Conservation (phyloP, 1,284 basidiomycete genomes). For the Trametes hirsuta region DNA sequence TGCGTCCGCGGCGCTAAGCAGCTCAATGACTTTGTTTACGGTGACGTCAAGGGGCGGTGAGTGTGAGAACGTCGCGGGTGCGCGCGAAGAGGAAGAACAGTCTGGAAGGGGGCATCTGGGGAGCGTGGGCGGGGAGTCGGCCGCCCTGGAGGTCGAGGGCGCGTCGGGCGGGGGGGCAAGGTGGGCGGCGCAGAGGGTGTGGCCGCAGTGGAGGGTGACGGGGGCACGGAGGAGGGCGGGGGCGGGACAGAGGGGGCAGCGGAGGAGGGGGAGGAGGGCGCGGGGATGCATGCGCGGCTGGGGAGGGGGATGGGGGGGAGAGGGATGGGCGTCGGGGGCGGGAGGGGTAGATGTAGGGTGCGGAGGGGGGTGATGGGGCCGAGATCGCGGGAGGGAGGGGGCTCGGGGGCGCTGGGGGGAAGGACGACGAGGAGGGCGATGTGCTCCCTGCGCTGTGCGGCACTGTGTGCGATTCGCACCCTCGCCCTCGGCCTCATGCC, state of each 20-base stretch:
- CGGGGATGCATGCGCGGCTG: conserved; percentile 2
- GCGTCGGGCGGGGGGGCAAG: conserved; percentile 18
- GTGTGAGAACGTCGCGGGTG: conserved; percentile 17
- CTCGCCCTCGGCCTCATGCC: conserved; percentile 21
- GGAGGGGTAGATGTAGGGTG: conserved; percentile 16
- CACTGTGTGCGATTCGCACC: conserved; percentile 20
- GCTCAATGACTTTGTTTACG: conserved; percentile 60
- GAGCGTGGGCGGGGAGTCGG: conserved; percentile 23
- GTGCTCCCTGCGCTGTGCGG: neutral
- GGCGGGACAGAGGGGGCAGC: conserved; percentile 34
- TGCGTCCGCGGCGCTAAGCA: conserved; percentile 37
- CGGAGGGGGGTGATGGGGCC: conserved; percentile 5
- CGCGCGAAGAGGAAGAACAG: conserved; percentile 30
- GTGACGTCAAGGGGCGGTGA: conserved; percentile 57
- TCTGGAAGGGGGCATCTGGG: conserved; percentile 39
- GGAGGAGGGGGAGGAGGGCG: conserved; percentile 32
- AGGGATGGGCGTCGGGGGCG: neutral
- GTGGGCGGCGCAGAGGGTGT: conserved; percentile 38
- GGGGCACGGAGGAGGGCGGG: conserved; percentile 30
- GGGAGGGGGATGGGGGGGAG: neutral
- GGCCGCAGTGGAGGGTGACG: conserved; percentile 39
- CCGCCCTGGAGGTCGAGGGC: conserved; percentile 17
- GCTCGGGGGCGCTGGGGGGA: conserved; percentile 6
- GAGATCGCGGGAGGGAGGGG: conserved; percentile 6
- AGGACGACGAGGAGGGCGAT: conserved; percentile 26